Percentiles rank a stretch among this genome's conserved stretches.
phyloP scores from a whole-genome alignment of 1,284 basidiomycete species.

The Fomitopsis pinicola region DNA sequence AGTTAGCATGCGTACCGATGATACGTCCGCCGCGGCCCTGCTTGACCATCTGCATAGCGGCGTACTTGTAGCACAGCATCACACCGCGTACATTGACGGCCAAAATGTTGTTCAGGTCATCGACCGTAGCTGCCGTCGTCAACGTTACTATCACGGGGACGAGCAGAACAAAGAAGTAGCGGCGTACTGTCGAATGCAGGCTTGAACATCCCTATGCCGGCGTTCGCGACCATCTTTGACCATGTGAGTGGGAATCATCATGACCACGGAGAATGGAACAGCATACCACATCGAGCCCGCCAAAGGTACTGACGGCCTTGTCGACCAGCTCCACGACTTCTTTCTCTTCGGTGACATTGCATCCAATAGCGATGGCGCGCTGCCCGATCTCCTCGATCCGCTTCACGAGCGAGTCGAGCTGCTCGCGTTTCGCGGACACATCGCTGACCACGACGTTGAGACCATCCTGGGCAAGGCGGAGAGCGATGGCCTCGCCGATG shows the following conservation, averaged over 20 bases:
- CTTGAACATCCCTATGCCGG: constrained; percentile 16
- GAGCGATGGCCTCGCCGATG: constrained; percentile 38
- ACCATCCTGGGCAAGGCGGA: constrained; percentile 39
- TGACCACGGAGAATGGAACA: background rate
- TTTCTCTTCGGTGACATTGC: constrained; percentile 32
- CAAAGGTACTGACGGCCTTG: constrained; percentile 20
- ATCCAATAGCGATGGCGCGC: constrained; percentile 23
- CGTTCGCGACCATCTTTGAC: constrained; percentile 27
- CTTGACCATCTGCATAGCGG: constrained; percentile 24
- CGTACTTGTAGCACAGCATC: constrained; percentile 29
- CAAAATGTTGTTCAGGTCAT: constrained; percentile 20
- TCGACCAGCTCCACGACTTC: constrained; percentile 34
- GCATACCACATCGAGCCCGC: constrained; percentile 23
- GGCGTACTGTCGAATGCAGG: constrained; percentile 15
- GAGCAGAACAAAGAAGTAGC: background rate
- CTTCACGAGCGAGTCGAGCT: constrained; percentile 26
- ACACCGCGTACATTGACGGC: constrained; percentile 25
- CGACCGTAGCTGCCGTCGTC: constrained; percentile 4
- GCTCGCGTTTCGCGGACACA: constrained; percentile 22
- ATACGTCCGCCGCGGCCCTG: constrained; percentile 30
- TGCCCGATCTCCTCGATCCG: constrained; percentile 29
- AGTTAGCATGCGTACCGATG: constrained; percentile 15
- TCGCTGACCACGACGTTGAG: constrained; percentile 37
- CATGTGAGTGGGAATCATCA: background rate
- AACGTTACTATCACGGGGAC: background rate